Base-by-base conservation (phyloP, 2,329 filamentous ascomycete species). In the Colletotrichum noveboracense region DNA sequence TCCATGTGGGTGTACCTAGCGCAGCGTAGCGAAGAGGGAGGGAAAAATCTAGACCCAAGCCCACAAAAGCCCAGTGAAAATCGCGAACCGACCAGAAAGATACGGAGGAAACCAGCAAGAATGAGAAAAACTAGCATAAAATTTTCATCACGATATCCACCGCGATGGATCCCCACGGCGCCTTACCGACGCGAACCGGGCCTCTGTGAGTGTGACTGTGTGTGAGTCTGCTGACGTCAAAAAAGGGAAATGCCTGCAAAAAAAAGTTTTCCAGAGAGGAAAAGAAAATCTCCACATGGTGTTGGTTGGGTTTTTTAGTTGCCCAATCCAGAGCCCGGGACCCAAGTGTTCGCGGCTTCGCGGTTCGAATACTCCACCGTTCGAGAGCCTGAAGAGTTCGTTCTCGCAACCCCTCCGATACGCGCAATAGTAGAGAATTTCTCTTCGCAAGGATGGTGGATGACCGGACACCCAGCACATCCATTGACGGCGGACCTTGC, bases 1-100 rank as follows among this genome's bases (percentile, higher is more conserved):
- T 74, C 61, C 61, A 66, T 61, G 67, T 61, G 72, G 38, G 72
- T 71, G 71, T 26, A 64, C 24, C 36, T 60, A 55, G 30, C 38
- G 36, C 21, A 56, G 58, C 36, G 36, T 18, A 38, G 36, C 36
- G 36, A 38, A 13, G 30, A 34, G 24, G 9, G 28, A 10, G 21
- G 21, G 28, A 10, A 56, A 34, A 52, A 32, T 66, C 67, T 66
- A 66, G 68, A 66, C 21, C 30, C 36, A 52, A 66, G 61, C 60
- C 72, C 72, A 74, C 68, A 66, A 36, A 36, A 60, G 16, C 24
- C n/a, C 34, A 34, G 55, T 28, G 28, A 55, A 32, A 62, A 48
- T 60, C 60, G 36, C 60, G 67, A 38, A 66, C 48, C 60, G 56
- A 62, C 28, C 43, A 71, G 60, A 71, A 66, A 10, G 67, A 55